Base-by-base conservation (phyloP, 208 protist species). In the Trypanosoma congolense region DNA sequence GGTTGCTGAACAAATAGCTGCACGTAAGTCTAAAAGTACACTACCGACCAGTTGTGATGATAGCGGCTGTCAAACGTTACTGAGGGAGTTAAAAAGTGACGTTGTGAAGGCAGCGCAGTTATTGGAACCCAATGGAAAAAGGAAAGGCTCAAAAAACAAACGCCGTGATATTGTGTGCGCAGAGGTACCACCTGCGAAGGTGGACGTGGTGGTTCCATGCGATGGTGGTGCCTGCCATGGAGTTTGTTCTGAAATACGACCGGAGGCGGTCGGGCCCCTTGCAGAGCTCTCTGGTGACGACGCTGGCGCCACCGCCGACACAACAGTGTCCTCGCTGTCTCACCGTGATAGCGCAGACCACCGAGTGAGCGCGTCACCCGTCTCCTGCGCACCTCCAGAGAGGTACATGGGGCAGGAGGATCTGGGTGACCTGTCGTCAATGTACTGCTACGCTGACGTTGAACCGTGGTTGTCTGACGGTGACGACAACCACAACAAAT, bases 371-470 rank as follows among this genome's bases (percentile, higher is more conserved):
- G 33, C 12, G 33, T 38, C 33, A 38, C 6, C 33, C 33, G 6
- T 38, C 12, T 12, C 33, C 9, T 6, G 33, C 9, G 12, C 30
- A 28, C 26, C 36, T 33, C 26, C 19, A 25, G 3, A 50, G 16
- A 28, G 22, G 38, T 5, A 10, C 24, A 19, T 26, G 2, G 44
- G 40, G 16, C 28, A 33, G 19, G 56, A 54, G n/a, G 51, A 43
- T 9, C 53, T 61, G 4, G 28, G 53, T 2, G 69, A 75, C 40
- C 12, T 69, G 30, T 69, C 65, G 3, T 64, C 61, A 31, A 64
- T 63, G 3, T 80, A 80, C 54, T 51, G 55, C 21, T 66, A 56
- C 21, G 74, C 70, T 2, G 74, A 80, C n/a, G 50, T 73, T 2
- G 60, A 61, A 12, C 65, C 67, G n/a, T 80, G 74, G 68, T 21